Percentiles rank a stretch among this genome's conserved stretches.
These are phyloP conservation scores for Leptodermis oblonga DNA, from an alignment of 257 asterid genomes.

Conservation along the genomic window DNA sequence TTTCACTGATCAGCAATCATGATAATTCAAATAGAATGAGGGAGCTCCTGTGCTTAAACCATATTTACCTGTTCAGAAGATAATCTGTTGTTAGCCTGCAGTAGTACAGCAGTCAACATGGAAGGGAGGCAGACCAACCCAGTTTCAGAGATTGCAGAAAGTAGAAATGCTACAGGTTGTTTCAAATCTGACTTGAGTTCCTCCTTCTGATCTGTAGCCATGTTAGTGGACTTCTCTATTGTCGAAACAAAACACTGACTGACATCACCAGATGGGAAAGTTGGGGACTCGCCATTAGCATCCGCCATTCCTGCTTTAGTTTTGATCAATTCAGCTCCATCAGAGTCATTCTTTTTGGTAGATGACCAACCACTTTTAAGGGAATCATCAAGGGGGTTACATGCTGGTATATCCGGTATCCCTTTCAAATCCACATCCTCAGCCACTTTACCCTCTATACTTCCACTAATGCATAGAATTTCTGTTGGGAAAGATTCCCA, in stretches of 20 bases:
- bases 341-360: slow-evolving; percentile 25
- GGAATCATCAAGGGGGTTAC: slow-evolving; percentile 37
- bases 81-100: slow-evolving; percentile 88
- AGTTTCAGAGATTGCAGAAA: slow-evolving; percentile 84
- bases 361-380: slow-evolving; percentile 20
- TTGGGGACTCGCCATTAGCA: slow-evolving; percentile 30
- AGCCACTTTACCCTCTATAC: slow-evolving; percentile 21
- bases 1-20: not conserved
- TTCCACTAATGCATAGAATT: slow-evolving; percentile 25
- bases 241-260: slow-evolving; percentile 33
- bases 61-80: slow-evolving; percentile 75
- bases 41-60: not conserved
- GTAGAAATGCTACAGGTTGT: slow-evolving; percentile 67
- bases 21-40: not conserved
- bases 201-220: slow-evolving; percentile 34
- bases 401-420: slow-evolving; percentile 48
- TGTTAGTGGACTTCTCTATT: slow-evolving; percentile 31
- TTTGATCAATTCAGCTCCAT: slow-evolving; percentile 27
- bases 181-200: slow-evolving; percentile 40
- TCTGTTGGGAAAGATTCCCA: slow-evolving; percentile 59
- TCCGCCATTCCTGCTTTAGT: slow-evolving; percentile 26
- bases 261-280: slow-evolving; percentile 32
- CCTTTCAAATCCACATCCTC: slow-evolving; percentile 35
- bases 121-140: slow-evolving; percentile 99
- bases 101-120: slow-evolving; percentile 87